Conservation (phyloP, 2,329 filamentous ascomycete genomes). For the Monosporascus ibericus region DNA sequence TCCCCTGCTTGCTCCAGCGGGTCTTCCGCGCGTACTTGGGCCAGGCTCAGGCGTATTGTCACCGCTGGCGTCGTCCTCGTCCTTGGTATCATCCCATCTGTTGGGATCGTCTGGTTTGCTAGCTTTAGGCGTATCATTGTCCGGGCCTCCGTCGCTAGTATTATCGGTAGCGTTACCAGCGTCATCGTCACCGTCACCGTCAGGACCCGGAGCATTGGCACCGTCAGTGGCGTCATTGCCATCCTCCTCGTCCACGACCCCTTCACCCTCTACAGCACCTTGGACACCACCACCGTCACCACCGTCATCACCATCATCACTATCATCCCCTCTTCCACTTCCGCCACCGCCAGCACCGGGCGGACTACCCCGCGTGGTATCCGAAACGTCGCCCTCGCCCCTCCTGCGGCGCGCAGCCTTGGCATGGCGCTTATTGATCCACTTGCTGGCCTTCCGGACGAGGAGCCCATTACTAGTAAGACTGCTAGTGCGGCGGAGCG, state of each 20-base stretch:
- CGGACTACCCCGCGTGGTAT: no score
- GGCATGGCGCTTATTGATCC: background rate
- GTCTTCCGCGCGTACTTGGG: no score
- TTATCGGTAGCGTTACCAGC: no score
- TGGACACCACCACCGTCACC: background rate
- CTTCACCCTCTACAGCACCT: background rate
- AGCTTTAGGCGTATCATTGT: no score
- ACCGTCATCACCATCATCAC: background rate
- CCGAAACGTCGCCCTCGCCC: background rate
- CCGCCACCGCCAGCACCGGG: background rate
- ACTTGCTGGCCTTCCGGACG: background rate
- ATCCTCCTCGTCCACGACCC: background rate
- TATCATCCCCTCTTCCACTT: background rate
- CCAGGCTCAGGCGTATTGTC: no score
- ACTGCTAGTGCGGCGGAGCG: background rate
- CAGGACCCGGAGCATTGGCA: background rate
- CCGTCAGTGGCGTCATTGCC: no score
- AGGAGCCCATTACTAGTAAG: background rate
- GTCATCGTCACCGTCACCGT: background rate
- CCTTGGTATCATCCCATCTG: no score
- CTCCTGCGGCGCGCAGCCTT: background rate
- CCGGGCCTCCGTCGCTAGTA: no score
- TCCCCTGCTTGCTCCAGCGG: no score
- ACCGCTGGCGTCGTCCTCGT: no score
- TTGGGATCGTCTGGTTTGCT: no score